These are phyloP conservation scores for Penicillium coprophilum DNA, from an alignment of 495 filamentous ascomycete species.

Conservation along the genomic window DNA sequence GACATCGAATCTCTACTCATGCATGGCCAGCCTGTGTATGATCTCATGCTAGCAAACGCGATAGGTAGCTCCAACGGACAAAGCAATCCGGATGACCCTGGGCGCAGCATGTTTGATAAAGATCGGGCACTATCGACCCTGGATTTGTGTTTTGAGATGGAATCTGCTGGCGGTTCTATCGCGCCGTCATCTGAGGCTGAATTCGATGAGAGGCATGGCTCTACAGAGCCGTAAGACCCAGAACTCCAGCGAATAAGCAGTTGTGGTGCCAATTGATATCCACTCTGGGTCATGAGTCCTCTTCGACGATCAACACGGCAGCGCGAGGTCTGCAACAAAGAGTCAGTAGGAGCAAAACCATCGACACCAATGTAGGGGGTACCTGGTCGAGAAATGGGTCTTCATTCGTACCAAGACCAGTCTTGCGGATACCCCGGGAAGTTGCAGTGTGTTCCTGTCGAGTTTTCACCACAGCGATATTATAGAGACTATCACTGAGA, in stretches of 20 bases:
- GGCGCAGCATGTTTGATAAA: not conserved
- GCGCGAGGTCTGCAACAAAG: not conserved
- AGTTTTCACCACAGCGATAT: constrained; percentile 23
- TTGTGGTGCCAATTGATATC: constrained; percentile 10
- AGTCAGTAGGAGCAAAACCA: not conserved
- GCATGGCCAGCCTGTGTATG: constrained; percentile 8
- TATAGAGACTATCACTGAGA: constrained; percentile 21
- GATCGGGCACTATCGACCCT: not conserved
- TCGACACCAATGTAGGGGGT: not conserved
- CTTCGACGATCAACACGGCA: not conserved
- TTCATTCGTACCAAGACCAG: constrained; percentile 4
- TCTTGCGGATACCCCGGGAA: not conserved
- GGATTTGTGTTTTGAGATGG: not conserved
- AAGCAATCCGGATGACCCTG: constrained; percentile 2
- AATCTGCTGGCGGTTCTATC: not conserved
- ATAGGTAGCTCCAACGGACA: constrained; percentile 25
- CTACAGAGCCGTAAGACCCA: constrained; percentile 19
- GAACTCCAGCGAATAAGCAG: constrained; percentile 29
- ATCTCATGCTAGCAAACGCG: constrained; percentile 21
- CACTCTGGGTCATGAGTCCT: not conserved
- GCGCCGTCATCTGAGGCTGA: not conserved
- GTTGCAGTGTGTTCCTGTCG: constrained; percentile 1
- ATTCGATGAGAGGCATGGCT: constrained; percentile 2
- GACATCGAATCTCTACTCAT: constrained; percentile 18
- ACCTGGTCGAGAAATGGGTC: constrained; percentile 27